Percentiles rank a stretch among this genome's conserved stretches.
Conservation (phyloP, 169 alveolate genomes). For the Ichthyophthirius multifiliis region DNA sequence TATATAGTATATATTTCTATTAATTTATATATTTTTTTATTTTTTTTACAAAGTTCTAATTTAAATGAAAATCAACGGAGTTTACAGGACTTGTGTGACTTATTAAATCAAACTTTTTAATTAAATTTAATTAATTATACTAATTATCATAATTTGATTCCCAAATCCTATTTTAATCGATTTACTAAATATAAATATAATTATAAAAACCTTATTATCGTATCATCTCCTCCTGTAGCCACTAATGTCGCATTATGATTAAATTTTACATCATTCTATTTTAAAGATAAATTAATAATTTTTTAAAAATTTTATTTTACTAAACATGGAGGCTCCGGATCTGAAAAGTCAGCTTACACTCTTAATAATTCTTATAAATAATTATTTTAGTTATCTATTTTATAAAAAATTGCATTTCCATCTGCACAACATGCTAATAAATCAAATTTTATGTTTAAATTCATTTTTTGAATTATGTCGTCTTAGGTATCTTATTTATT, state of each 20-base stretch:
- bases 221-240: constrained; percentile 42
- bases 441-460: neutral
- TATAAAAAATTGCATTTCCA: constrained; percentile 12
- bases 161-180: neutral
- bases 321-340: neutral
- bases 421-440: neutral
- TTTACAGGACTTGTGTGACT: neutral
- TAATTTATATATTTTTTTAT: no score
- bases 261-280: constrained; percentile 18
- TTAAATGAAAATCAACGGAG: constrained; percentile 3
- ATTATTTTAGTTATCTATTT: neutral
- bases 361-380: neutral
- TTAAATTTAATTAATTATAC: neutral
- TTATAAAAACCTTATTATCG: neutral
- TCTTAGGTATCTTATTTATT: neutral
- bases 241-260: constrained; percentile 7
- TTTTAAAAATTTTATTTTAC: neutral
- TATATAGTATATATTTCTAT: no score
- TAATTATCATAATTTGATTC: neutral
- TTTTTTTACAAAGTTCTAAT: neutral
- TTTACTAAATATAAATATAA: neutral
- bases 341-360: neutral
- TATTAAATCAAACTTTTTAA: neutral
- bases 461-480: neutral
- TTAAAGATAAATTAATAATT: neutral